Conservation (phyloP, 192 early-diverging fungal genomes). For the Lobosporangium transversale region DNA sequence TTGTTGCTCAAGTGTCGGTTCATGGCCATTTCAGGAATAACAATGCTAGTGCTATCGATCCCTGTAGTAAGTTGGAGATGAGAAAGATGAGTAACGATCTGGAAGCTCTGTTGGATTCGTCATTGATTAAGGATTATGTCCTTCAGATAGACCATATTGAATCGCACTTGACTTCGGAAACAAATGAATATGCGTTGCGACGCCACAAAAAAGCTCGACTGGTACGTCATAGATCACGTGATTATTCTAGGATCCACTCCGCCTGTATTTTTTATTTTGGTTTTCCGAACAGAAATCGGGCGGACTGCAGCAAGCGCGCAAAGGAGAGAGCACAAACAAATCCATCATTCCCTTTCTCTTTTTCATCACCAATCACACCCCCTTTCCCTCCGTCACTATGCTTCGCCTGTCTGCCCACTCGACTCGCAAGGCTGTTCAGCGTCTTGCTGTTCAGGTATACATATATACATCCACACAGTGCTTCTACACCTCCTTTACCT, state of each 20-base stretch:
- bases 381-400: slow-evolving; percentile 21
- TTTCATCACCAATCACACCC: background rate
- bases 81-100: background rate
- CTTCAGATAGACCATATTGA: too few species aligned
- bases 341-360: background rate
- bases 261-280: too few species aligned
- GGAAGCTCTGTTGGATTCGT: slow-evolving; percentile 1
- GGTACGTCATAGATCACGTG: too few species aligned
- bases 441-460: slow-evolving; percentile 53
- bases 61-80: too few species aligned
- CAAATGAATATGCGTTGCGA: too few species aligned
- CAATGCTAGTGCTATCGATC: too few species aligned
- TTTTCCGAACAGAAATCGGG: background rate
- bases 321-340: background rate
- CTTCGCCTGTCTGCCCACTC: slow-evolving; percentile 50
- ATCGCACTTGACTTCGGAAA: too few species aligned
- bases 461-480: background rate
- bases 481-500: background rate
- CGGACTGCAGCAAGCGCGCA: background rate
- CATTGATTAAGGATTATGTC: slow-evolving; percentile 1
- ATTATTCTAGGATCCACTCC: too few species aligned
- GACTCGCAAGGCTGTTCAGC: slow-evolving; percentile 54
- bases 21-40: too few species aligned
- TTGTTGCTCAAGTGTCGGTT: background rate
- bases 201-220: too few species aligned